Evolutionary conservation across 1,284 basidiomycete genomes (phyloP).

Genomic region (Coniophora puteana): DNA sequence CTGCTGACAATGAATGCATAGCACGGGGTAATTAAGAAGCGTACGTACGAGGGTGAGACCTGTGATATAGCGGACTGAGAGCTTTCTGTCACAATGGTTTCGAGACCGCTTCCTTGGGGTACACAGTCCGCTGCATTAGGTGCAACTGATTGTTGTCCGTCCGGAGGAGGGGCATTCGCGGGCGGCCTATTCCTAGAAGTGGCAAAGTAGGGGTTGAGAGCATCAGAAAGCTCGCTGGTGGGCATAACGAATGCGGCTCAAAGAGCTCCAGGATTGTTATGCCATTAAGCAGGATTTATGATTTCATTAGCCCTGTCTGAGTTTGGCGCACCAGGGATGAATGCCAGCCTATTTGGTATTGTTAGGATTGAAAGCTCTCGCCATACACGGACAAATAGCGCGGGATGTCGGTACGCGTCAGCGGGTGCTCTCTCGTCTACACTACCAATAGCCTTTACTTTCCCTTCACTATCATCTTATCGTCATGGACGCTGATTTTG

Average conservation of each 20-base stretch:
- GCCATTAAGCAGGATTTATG: background rate
- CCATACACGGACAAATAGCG: constrained; percentile 32
- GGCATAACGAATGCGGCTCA: constrained; percentile 28
- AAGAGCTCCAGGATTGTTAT: background rate
- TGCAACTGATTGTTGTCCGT: constrained; percentile 27
- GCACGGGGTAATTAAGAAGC: background rate
- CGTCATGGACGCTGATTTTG: constrained; percentile 53
- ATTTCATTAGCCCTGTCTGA: background rate
- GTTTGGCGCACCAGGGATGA: background rate
- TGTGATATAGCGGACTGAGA: background rate
- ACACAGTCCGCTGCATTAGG: constrained; percentile 35
- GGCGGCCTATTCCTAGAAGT: constrained; percentile 35
- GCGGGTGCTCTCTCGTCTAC: constrained; percentile 12
- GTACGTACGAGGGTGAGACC: too few relatives aligned
- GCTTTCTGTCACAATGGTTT: constrained; percentile 49
- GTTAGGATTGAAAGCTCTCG: constrained; percentile 30
- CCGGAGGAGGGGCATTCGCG: constrained; percentile 18
- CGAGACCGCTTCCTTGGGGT: constrained; percentile 55
- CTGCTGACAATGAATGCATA: constrained; percentile 11
- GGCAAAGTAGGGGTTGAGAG: constrained; percentile 63
- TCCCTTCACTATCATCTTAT: constrained; percentile 2
- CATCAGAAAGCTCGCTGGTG: constrained; percentile 71
- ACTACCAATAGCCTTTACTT: constrained; percentile 1
- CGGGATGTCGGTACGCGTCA: constrained; percentile 45
- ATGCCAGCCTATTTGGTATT: constrained; percentile 17